Percentiles rank a stretch among this genome's conserved stretches.
Evolutionary conservation across 208 protist genomes (phyloP).

Genomic region (Leishmania tarentolae): DNA sequence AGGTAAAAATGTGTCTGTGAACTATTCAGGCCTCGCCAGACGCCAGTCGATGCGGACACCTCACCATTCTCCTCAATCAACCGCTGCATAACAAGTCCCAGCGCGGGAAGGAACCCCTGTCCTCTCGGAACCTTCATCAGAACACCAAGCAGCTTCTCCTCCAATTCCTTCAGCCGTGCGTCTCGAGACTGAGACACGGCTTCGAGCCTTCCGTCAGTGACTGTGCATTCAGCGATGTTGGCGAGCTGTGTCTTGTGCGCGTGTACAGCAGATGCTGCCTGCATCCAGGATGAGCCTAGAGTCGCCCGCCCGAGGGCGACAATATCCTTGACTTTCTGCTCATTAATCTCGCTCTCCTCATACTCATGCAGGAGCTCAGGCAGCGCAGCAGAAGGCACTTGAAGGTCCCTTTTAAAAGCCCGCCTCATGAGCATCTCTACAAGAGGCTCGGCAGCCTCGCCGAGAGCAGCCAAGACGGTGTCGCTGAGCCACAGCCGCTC

Average conservation of each 20-base stretch:
- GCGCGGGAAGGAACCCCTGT: slow-evolving; percentile 16
- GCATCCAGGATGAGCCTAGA: slow-evolving; percentile 25
- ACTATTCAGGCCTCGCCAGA: slow-evolving; percentile 41
- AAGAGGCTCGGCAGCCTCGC: slow-evolving; percentile 9
- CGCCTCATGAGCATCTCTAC: slow-evolving; percentile 64
- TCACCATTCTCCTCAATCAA: slow-evolving; percentile 24
- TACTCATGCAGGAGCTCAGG: slow-evolving; percentile 51
- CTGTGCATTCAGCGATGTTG: background rate
- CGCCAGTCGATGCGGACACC: slow-evolving; percentile 11
- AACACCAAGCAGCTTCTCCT: slow-evolving; percentile 15
- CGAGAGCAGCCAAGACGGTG: slow-evolving; percentile 23
- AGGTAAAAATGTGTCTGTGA: slow-evolving; percentile 61
- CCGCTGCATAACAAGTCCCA: slow-evolving; percentile 19
- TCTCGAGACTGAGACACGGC: background rate
- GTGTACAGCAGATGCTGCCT: slow-evolving; percentile 11
- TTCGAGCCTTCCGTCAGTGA: no score
- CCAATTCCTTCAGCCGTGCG: slow-evolving; percentile 14
- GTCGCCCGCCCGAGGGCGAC: slow-evolving; percentile 26
- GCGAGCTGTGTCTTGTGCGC: background rate
- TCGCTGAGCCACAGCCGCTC: slow-evolving; percentile 65
- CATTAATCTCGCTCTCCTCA: slow-evolving; percentile 65
- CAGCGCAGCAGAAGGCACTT: slow-evolving; percentile 41
- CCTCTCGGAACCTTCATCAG: slow-evolving; percentile 7
- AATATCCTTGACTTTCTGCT: slow-evolving; percentile 49
- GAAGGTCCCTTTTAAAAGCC: slow-evolving; percentile 70